Base-by-base conservation (phyloP, 1,284 basidiomycete species). In the Stygiomarasmius scandens region DNA sequence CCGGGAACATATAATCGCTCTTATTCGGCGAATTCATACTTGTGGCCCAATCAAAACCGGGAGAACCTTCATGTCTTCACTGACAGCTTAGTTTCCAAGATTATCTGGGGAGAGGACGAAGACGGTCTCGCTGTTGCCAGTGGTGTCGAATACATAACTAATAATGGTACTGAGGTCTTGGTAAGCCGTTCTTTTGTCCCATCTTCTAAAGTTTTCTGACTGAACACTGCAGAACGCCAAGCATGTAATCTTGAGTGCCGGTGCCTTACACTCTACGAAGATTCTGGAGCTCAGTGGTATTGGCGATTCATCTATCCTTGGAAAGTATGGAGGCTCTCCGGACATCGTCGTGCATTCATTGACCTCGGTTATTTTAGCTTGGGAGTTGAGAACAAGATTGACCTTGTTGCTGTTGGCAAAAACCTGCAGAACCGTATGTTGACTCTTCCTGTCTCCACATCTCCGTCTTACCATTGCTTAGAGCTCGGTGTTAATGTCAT, bases 251-350 rank as follows among this genome's bases (percentile, higher is more conserved):
- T 22, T 60, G 47, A 60, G 58, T 29, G 55, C 55, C 22, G 58
- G 58, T 32, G 49, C 54, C 24, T 48, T 54, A 20, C 45, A 56
- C 23, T 56, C 55, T 12, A 54, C 58, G 46, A 55, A 60, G 41
- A 55, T 60, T 38, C 55, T 60, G 9, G 58, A 60, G 55, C 58
- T 60, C 8, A 60, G 58, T 29, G 58, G 58, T 10, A 46, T 60
- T 22, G 58, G 58, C 38, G 52, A 59, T 48, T 29, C 49, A 23
- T 11, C 49, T 25, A 38, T 45, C 25, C 52, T 59, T 4, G 25
- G 23, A 19, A 27, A 45, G 53, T 55, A 5, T 3, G 44, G 44
- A 14, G n/a, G n/a, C n/a, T 49, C 51, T 53, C 16, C 24, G 19
- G 22, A 20, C 32, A 25, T 20, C 47, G 38, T 41, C n/a, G n/a